Percentiles rank a stretch among this genome's conserved stretches.
Evolutionary conservation across 208 protist genomes (phyloP).

Genomic region (Leishmania tropica): DNA sequence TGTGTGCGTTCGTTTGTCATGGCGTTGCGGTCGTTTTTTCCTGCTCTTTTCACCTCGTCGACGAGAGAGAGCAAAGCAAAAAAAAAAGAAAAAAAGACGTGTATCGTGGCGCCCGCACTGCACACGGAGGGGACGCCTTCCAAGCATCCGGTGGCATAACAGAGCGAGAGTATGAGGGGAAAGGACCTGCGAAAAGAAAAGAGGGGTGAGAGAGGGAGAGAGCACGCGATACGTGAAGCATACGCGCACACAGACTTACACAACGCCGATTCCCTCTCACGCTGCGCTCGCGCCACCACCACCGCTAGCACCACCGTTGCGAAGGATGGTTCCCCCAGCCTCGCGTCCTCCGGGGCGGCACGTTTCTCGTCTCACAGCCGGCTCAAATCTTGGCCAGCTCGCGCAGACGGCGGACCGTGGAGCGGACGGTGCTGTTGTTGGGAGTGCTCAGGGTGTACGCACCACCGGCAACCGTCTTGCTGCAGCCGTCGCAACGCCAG

Average conservation of each 20-base stretch:
- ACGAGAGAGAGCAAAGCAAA: not conserved
- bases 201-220: not conserved
- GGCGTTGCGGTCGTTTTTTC: not conserved
- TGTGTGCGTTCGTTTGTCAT: not conserved
- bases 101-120: not conserved
- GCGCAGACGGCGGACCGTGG: constrained; percentile 98
- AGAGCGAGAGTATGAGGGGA: not conserved
- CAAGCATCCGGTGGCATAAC: not conserved
- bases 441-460: constrained; percentile 96
- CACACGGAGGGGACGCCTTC: not conserved
- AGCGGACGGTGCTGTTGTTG: constrained; percentile 97
- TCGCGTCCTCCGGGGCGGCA: not conserved
- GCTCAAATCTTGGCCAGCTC: constrained; percentile 90
- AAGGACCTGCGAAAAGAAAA: not conserved
- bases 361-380: not conserved
- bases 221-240: not conserved
- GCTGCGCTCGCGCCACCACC: not conserved
- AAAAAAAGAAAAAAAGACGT: constrained; percentile 7
- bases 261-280: not conserved
- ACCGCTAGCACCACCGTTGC: not conserved
- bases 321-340: not conserved
- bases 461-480: constrained; percentile 97
- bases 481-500: constrained; percentile 98
- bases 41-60: not conserved
- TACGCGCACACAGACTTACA: not conserved